A percentile compares a stretch with the other conserved stretches of the same genome.
phyloP scores from a whole-genome alignment of 192 early-diverging fungal genomes.

The Dimargaris cristalligena region DNA sequence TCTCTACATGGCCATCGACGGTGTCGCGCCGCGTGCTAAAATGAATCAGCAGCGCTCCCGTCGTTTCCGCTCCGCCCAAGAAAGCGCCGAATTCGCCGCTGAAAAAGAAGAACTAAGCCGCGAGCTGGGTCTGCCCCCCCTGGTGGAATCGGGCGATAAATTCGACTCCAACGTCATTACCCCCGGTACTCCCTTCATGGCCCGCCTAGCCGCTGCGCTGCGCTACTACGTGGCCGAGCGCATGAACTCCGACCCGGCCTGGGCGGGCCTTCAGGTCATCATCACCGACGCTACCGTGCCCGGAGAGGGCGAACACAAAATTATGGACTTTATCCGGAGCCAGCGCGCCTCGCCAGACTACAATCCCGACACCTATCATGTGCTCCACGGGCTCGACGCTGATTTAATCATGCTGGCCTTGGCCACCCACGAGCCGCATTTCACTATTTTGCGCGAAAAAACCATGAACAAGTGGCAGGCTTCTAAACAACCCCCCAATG shows the following conservation, averaged over 20 bases:
- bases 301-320: conserved; percentile 98
- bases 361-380: conserved; percentile 83
- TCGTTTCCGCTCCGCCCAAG: conserved; percentile 87
- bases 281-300: conserved; percentile 90
- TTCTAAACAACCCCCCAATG: too few species aligned
- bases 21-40: conserved; percentile 98
- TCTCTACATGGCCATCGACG: conserved; percentile 95
- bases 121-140: too few species aligned
- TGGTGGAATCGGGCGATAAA: too few species aligned
- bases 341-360: conserved; percentile 63
- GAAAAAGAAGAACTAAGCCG: conserved; percentile 28
- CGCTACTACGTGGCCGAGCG: conserved; percentile 78
- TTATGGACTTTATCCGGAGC: conserved; percentile 90
- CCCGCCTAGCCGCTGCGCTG: conserved; percentile 65
- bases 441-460: conserved; percentile 89
- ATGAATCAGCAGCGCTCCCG: conserved; percentile 99
- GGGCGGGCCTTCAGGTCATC: conserved; percentile 74
- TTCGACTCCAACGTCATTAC: conserved; percentile 99
- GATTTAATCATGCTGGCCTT: conserved; percentile 97
- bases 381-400: conserved; percentile 86
- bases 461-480: conserved; percentile 39
- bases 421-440: conserved; percentile 93
- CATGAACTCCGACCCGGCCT: conserved; percentile 71
- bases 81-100: conserved; percentile 41
- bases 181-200: conserved; percentile 96